Conservation (phyloP, 1,284 basidiomycete genomes). For the Cystobasidium sp. region DNA sequence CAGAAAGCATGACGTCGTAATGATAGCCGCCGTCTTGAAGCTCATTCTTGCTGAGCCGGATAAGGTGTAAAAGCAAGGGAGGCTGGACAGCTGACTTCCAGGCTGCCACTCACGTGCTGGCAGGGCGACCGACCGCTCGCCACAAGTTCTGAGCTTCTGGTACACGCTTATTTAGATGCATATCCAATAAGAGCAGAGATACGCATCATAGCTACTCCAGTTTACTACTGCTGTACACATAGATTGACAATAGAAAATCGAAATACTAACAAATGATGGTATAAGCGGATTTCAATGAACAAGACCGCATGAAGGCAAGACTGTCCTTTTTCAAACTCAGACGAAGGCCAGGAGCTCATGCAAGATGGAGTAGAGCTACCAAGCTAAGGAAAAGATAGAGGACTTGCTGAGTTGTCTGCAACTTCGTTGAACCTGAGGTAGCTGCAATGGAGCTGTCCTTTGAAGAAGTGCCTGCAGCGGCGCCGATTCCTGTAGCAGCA, state of each 20-base stretch:
- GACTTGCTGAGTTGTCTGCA: neutral
- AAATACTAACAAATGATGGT: too few species aligned
- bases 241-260: too few species aligned
- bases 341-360: too few species aligned
- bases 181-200: too few species aligned
- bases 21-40: constrained; percentile 36
- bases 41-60: constrained; percentile 10
- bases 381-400: neutral
- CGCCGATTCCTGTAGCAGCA: neutral
- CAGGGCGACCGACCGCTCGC: too few species aligned
- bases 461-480: constrained; percentile 1
- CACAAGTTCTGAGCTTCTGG: too few species aligned
- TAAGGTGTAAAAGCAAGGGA: neutral
- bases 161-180: too few species aligned
- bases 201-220: too few species aligned
- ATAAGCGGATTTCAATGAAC: too few species aligned
- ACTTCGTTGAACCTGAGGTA: neutral
- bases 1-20: constrained; percentile 37
- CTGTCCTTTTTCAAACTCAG: too few species aligned
- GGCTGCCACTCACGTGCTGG: neutral
- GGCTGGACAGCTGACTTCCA: neutral
- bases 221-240: too few species aligned
- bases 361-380: neutral
- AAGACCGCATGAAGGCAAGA: too few species aligned
- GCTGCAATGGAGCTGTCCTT: constrained; percentile 5